Percentiles rank a stretch among this genome's conserved stretches.
phyloP scores from a whole-genome alignment of 208 protist species.

The Plasmodiophora brassicae region DNA sequence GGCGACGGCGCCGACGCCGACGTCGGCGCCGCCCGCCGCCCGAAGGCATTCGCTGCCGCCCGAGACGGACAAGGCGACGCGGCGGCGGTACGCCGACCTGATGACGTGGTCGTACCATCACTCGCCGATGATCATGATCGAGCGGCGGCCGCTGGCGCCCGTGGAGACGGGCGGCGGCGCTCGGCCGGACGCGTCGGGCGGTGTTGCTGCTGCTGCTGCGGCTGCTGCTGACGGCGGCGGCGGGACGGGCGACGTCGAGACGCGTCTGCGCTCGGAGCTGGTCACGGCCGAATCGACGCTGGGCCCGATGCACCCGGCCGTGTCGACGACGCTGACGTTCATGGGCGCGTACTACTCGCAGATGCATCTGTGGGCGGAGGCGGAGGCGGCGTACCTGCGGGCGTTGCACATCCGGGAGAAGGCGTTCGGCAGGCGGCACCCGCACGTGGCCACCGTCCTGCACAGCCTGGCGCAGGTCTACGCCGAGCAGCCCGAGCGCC shows the following conservation, averaged over 20 bases:
- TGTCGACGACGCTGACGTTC: constrained; percentile 1
- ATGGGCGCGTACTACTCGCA: not conserved
- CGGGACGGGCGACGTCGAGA: not conserved
- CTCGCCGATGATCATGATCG: not conserved
- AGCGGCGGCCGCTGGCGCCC: too few species aligned
- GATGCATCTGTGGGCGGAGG: not conserved
- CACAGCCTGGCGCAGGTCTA: not conserved
- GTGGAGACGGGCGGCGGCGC: too few species aligned
- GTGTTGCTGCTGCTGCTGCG: too few species aligned
- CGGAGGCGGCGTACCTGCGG: not conserved
- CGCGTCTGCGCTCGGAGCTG: not conserved
- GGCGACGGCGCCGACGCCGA: too few species aligned
- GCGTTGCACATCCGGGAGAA: constrained; percentile 28
- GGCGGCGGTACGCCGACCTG: not conserved
- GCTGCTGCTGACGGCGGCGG: not conserved
- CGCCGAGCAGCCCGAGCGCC: not conserved
- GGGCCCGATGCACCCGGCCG: constrained; percentile 19
- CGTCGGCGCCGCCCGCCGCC: too few species aligned
- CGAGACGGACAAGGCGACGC: too few species aligned
- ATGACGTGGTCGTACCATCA: constrained; percentile 5
- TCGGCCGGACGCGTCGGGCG: too few species aligned
- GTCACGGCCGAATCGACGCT: not conserved
- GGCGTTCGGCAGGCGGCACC: not conserved
- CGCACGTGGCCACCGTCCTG: not conserved
- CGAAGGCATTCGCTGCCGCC: too few species aligned